Conservation (phyloP, 2,329 filamentous ascomycete species). For the Colletotrichum agaves region DNA sequence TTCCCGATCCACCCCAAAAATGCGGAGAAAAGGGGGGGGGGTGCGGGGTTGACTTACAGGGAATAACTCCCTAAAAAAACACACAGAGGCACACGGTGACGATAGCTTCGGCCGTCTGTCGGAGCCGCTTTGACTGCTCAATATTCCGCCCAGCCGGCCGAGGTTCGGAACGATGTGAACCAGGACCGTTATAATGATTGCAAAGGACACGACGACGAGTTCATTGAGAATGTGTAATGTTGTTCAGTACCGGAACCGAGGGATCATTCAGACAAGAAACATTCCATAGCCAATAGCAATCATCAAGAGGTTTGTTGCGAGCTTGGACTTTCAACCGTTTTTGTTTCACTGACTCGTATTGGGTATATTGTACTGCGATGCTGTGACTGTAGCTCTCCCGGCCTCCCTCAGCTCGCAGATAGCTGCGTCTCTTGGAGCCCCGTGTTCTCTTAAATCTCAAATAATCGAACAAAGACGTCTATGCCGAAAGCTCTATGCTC, state of each 20-base stretch:
- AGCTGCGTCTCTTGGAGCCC: background rate
- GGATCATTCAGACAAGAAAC: background rate
- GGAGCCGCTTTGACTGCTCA: background rate
- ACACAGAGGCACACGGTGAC: constrained; percentile 7
- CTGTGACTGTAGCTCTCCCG: constrained; percentile 12
- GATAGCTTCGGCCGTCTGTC: background rate
- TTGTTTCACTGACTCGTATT: constrained; percentile 19
- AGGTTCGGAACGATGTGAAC: no score
- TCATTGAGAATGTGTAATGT: no score
- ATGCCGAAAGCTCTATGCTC: constrained; percentile 33
- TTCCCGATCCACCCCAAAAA: constrained; percentile 28
- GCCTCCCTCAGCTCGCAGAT: background rate
- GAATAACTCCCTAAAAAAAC: constrained; percentile 12
- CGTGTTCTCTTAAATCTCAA: background rate
- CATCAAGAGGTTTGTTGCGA: background rate
- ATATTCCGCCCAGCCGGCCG: no score
- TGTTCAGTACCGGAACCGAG: no score
- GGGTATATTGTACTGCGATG: constrained; percentile 35
- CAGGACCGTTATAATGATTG: no score
- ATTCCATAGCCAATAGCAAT: background rate
- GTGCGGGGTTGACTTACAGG: constrained; percentile 31
- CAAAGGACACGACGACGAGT: no score
- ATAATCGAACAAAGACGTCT: constrained; percentile 11
- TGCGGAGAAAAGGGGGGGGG: constrained; percentile 31
- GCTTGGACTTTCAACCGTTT: constrained; percentile 3